These are phyloP conservation scores for Creolimax fragrantissima DNA, from an alignment of 78 protist genomes.

Conservation along the genomic window DNA sequence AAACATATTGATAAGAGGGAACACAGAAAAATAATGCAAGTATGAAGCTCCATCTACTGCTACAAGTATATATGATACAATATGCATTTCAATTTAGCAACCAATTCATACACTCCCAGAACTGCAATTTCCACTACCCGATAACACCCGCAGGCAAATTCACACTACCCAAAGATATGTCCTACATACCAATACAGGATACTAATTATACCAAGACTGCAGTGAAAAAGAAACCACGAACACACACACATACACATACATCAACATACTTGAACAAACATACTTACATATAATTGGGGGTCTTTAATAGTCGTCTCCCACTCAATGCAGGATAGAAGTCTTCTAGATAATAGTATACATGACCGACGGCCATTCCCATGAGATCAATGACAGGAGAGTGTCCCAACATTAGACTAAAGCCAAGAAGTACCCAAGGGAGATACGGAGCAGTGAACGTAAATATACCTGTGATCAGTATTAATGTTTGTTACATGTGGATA, in stretches of 20 bases:
- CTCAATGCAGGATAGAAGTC: slow-evolving; percentile 7
- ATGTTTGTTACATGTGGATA: no score
- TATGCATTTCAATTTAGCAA: no score
- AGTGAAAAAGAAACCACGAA: not conserved
- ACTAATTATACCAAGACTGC: not conserved
- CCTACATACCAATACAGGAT: not conserved
- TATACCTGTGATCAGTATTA: no score
- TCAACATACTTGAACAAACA: not conserved
- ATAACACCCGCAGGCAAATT: no score
- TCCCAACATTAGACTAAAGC: slow-evolving; percentile 1
- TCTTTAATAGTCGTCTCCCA: slow-evolving; percentile 8
- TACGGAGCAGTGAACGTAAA: slow-evolving; percentile 27
- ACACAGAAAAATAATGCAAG: no score
- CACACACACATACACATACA: not conserved
- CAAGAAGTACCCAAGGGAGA: slow-evolving; percentile 33
- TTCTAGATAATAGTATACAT: slow-evolving; percentile 12
- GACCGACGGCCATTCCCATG: slow-evolving; percentile 18
- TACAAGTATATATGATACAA: no score
- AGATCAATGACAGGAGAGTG: slow-evolving; percentile 3
- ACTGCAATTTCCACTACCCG: no score
- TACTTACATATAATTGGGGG: not conserved
- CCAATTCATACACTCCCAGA: no score
- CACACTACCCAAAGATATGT: no score
- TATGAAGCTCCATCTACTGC: no score
- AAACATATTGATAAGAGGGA: no score